phyloP scores from a whole-genome alignment of 352 stramenopile genomes.

The Phytophthora niederhauseri region DNA sequence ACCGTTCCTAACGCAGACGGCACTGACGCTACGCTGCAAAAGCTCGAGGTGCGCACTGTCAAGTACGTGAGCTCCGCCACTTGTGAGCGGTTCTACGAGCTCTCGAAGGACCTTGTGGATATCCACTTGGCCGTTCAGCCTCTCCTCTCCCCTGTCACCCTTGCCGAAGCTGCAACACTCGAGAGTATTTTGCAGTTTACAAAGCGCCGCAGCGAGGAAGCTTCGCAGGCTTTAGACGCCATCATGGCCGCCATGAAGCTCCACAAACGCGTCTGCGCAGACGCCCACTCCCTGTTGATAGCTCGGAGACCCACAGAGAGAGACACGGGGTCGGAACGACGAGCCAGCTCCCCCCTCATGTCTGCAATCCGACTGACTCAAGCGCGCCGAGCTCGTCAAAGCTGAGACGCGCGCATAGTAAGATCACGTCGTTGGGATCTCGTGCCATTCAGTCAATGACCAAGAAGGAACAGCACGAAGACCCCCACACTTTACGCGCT shows the following conservation, averaged over 20 bases:
- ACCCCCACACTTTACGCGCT: slow-evolving; percentile 37
- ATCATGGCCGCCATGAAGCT: slow-evolving; percentile 45
- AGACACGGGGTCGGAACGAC: slow-evolving; percentile 18
- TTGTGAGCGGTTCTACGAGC: slow-evolving; percentile 47
- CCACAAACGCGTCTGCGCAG: slow-evolving; percentile 44
- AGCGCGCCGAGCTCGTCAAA: neutral
- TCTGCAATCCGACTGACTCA: neutral
- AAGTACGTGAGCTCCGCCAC: slow-evolving; percentile 37
- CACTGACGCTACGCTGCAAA: slow-evolving; percentile 28
- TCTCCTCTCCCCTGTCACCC: neutral
- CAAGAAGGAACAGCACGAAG: slow-evolving; percentile 28
- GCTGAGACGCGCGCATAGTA: slow-evolving; percentile 15
- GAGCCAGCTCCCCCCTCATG: slow-evolving; percentile 10
- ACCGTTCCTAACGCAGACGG: neutral
- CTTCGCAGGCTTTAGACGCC: slow-evolving; percentile 36
- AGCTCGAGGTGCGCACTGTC: slow-evolving; percentile 30
- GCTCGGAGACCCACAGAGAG: neutral
- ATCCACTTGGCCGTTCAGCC: slow-evolving; percentile 24
- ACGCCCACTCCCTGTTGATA: slow-evolving; percentile 33
- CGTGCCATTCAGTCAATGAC: slow-evolving; percentile 13
- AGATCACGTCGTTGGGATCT: slow-evolving; percentile 17
- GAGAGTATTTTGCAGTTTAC: slow-evolving; percentile 27
- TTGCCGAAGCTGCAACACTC: neutral
- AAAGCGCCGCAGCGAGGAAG: slow-evolving; percentile 41
- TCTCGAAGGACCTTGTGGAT: slow-evolving; percentile 32